Evolutionary conservation across 345 rosid species (phyloP).

Genomic region (Salix exigua): DNA sequence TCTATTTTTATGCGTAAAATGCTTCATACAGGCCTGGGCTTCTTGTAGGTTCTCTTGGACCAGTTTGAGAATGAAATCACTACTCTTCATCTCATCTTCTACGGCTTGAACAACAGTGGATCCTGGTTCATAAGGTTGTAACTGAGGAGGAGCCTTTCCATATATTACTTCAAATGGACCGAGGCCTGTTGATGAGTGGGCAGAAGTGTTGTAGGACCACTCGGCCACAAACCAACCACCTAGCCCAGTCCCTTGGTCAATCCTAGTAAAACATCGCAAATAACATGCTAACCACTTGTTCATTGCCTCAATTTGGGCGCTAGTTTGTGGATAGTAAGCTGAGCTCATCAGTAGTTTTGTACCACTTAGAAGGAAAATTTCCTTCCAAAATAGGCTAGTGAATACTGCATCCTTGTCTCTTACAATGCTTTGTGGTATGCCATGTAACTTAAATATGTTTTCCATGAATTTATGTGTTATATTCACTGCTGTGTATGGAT

Average conservation of each 20-base stretch:
- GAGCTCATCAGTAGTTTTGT: not conserved
- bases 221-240: too few species aligned
- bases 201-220: too few species aligned
- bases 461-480: too few species aligned
- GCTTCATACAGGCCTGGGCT: not conserved
- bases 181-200: too few species aligned
- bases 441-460: not conserved
- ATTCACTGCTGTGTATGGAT: too few species aligned
- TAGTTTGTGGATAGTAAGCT: not conserved
- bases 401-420: not conserved
- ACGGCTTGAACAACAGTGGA: not conserved
- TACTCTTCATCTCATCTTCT: too few species aligned
- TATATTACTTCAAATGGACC: too few species aligned
- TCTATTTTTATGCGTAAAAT: too few species aligned
- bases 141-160: not conserved
- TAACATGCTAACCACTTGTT: not conserved
- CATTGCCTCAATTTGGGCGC: not conserved
- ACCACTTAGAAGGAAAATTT: not conserved
- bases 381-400: not conserved
- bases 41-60: not conserved
- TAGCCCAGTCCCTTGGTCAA: not conserved
- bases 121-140: too few species aligned
- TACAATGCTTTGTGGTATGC: not conserved
- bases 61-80: not conserved
- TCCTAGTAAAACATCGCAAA: not conserved